These are phyloP conservation scores for Chaetomiaceae sp. DNA, from an alignment of 2,329 filamentous ascomycete genomes.

Conservation along the genomic window DNA sequence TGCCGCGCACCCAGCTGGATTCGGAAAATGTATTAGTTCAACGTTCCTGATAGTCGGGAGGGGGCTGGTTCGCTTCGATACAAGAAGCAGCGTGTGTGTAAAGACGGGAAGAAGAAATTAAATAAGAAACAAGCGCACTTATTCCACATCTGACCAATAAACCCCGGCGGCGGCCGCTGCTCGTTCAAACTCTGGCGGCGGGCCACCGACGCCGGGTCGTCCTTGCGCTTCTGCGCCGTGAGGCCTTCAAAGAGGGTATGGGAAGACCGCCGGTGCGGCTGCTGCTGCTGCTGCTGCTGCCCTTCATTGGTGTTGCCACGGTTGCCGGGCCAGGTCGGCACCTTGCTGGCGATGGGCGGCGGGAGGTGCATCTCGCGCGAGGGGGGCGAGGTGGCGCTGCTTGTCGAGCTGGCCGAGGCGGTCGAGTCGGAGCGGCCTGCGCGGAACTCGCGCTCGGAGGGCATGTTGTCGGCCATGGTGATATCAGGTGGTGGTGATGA, in stretches of 20 bases:
- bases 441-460: slow-evolving; percentile 18
- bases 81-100: too few relatives aligned
- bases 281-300: neutral
- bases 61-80: too few relatives aligned
- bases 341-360: neutral
- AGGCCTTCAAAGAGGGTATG: slow-evolving; percentile 48
- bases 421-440: slow-evolving; percentile 29
- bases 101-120: neutral
- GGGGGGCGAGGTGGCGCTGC: slow-evolving; percentile 7
- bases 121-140: slow-evolving; percentile 39
- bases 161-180: slow-evolving; percentile 45
- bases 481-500: neutral
- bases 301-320: too few relatives aligned
- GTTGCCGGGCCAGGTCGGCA: too few relatives aligned
- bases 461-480: slow-evolving; percentile 22
- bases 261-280: slow-evolving; percentile 17
- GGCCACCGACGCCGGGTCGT: slow-evolving; percentile 38
- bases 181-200: slow-evolving; percentile 53
- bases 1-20: slow-evolving; percentile 18
- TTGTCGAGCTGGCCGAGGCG: slow-evolving; percentile 20
- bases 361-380: slow-evolving; percentile 21
- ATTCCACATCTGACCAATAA: slow-evolving; percentile 54
- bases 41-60: too few relatives aligned
- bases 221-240: slow-evolving; percentile 46
- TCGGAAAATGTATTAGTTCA: neutral